Percentiles rank a stretch among this genome's conserved stretches.
Evolutionary conservation across 179 eudicot species (phyloP).

Genomic region (Silene noctiflora): DNA sequence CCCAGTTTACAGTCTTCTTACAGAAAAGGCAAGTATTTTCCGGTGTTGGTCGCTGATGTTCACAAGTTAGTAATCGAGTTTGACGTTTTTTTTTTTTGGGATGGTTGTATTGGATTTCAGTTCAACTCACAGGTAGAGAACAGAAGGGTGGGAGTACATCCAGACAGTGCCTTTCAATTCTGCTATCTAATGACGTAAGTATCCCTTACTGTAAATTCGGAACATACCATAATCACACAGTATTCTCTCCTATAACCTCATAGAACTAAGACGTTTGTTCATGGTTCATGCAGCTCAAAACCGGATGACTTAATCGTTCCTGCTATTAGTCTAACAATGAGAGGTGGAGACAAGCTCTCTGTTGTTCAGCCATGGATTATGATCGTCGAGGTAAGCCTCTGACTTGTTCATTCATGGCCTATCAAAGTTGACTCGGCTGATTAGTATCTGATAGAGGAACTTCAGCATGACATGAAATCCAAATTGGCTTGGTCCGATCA

Average conservation of each 20-base stretch:
- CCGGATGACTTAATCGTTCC: constrained; percentile 33
- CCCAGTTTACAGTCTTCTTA: constrained; percentile 58
- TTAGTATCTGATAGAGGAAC: too few species aligned
- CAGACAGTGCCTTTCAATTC: constrained; percentile 46
- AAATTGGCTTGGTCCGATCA: too few species aligned
- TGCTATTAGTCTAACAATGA: constrained; percentile 50
- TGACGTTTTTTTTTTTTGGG: background rate
- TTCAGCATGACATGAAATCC: too few species aligned
- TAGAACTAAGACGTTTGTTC: background rate
- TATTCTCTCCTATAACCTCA: background rate
- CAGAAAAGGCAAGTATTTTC: constrained; percentile 46
- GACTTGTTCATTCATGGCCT: background rate
- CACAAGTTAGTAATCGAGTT: background rate
- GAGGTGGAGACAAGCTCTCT: constrained; percentile 46
- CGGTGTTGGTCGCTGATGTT: background rate
- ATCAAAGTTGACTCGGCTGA: too few species aligned
- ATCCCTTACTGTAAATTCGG: background rate
- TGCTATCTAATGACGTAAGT: constrained; percentile 57
- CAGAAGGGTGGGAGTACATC: constrained; percentile 30
- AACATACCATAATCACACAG: background rate
- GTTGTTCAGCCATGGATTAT: constrained; percentile 38
- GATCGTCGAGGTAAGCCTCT: constrained; percentile 19
- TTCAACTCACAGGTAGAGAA: constrained; percentile 56
- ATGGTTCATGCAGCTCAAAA: constrained; percentile 40
- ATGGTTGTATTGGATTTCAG: constrained; percentile 38